Evolutionary conservation across 2,329 filamentous ascomycete genomes (phyloP), one percentile per base, ranked within the genome.

Genomic region (Talaromyces marneffei): DNA sequence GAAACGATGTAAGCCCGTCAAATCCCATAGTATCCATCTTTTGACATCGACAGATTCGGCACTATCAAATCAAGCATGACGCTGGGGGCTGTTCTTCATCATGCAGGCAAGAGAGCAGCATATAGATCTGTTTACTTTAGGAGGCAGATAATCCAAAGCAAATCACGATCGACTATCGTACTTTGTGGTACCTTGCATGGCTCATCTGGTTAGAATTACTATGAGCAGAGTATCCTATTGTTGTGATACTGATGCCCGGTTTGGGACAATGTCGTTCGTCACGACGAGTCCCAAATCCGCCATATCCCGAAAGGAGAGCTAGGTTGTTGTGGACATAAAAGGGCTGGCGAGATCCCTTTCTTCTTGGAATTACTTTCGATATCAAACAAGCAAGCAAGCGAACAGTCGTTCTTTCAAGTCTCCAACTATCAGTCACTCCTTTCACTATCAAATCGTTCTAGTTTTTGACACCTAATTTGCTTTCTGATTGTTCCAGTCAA

Each of bases 361-460:
- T 37, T 3, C 23, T 3, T 33, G 1, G 8, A 10, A n/a, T 6
- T 31, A 7, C 3, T 40, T 20, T 25, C 7, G 14, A 12, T 7
- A 50, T 59, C 27, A 44, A 31, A 27, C 39, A 29, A 42, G 7
- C 50, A 55, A 23, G 14, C 44, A 25, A 56, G n/a, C 37, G 29
- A 37, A 57, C 25, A 60, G 52, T 18, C 55, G 52, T 50, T 60
- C 56, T 39, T 50, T 56, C 57, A 50, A 37, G n/a, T 50, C 33
- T 35, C 46, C 27, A 50, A 52, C 46, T 52, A 52, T 52, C 31
- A 50, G 59, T 61, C 59, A 56, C 53, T 61, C 59, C 33, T 61
- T 61, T 46, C n/a, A 14, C 16, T 37, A 16, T 18, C 4, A 14
- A n/a, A n/a, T 37, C 33, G 27, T 20, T 50, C 9, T 44, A 48